Conservation (phyloP, 306 rosid species). For the Quillaja saponaria region DNA sequence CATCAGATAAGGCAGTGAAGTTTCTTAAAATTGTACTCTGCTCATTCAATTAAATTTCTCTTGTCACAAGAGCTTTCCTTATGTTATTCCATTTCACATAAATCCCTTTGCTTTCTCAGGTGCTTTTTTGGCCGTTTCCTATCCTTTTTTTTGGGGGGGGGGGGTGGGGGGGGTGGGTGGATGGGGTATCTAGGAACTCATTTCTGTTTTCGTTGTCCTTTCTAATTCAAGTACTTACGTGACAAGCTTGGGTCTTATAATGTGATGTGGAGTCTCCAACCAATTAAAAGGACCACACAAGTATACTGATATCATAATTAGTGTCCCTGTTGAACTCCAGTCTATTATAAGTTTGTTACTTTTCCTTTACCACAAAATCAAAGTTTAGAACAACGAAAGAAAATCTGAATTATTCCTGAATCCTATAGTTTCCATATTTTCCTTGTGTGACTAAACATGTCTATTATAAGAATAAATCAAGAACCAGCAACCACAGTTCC, state of each 20-base stretch:
- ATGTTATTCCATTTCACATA: slow-evolving; percentile 11
- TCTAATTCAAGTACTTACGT: no score
- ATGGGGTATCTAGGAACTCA: no score
- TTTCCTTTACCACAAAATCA: background rate
- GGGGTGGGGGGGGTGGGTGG: no score
- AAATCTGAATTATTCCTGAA: background rate
- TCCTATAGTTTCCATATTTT: background rate
- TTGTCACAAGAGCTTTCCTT: background rate
- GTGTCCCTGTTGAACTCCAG: background rate
- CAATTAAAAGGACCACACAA: background rate
- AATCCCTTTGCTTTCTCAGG: no score
- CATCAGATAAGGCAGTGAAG: background rate
- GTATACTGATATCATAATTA: background rate
- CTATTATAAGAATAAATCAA: background rate
- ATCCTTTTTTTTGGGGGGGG: no score
- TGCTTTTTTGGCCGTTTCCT: no score
- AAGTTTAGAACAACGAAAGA: background rate
- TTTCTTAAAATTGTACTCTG: background rate
- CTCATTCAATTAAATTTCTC: background rate
- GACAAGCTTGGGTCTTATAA: no score
- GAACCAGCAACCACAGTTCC: background rate
- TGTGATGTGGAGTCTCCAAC: background rate
- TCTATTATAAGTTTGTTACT: background rate
- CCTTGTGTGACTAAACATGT: background rate
- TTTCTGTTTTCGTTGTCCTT: no score